Evolutionary conservation across 257 asterid species (phyloP), one percentile per base, ranked within the genome.

Genomic region (Cynanchum wilfordii): DNA sequence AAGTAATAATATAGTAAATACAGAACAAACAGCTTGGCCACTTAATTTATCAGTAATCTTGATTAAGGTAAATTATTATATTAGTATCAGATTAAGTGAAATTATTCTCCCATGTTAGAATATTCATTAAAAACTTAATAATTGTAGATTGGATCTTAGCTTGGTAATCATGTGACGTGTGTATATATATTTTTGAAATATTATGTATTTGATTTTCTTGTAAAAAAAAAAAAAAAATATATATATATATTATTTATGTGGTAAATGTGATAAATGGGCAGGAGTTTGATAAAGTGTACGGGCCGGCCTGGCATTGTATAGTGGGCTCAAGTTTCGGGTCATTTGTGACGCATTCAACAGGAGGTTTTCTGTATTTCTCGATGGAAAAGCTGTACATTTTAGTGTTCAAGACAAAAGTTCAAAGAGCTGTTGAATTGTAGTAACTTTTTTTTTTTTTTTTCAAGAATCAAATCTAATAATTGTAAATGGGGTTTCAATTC

Each of bases 231-330:
- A 36, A 36, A 1, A 1, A 36, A 36, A 36, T 36, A 36, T 1
- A 36, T 36, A 36, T 1, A 36, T 36, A 36, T 36, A 38, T 19
- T 15, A 22, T 3, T 59, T 59, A 29, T 27, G 1, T 16, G 3
- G 2, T 0, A 10, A 20, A 11, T 5, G 22, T n/a, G 56, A 16
- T 6, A 47, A 20, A 29, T 72, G 55, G 42, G 67, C 84, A 90
- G 96, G 96, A 90, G 70, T 88, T 90, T 72, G 96, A 90, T 69
- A 86, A 84, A 81, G 86, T 84, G 40, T 88, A 88, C 73, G 95
- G 96, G 73, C 87, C 92, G 60, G 89, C 96, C 60, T 90, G 95
- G 96, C 96, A 88, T 75, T 90, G 96, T 76, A 86, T 90, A 0
- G 96, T 88, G 70, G 96, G 96, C 69, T 84, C 92, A 27, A 86